Conservation (phyloP, 495 filamentous ascomycete species). For the Penicillium crystallinum region DNA sequence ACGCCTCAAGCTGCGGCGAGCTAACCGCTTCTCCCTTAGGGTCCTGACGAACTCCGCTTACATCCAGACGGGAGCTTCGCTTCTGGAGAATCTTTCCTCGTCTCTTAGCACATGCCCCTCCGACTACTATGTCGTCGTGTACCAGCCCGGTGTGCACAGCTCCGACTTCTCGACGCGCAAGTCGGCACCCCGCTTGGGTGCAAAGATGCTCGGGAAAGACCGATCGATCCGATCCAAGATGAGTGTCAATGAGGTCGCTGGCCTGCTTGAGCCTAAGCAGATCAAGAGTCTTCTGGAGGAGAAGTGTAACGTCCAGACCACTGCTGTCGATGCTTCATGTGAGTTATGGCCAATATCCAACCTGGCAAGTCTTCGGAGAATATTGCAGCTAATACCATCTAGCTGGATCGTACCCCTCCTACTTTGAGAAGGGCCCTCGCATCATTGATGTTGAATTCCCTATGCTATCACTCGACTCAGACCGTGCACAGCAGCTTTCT, state of each 20-base stretch:
- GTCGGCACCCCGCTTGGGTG: slow-evolving; percentile 57
- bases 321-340: slow-evolving; percentile 61
- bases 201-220: slow-evolving; percentile 45
- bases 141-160: slow-evolving; percentile 70
- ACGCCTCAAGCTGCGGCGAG: slow-evolving; percentile 11
- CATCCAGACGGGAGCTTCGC: slow-evolving; percentile 39
- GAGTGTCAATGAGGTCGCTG: slow-evolving; percentile 58
- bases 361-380: background rate
- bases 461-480: slow-evolving; percentile 35
- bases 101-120: slow-evolving; percentile 63
- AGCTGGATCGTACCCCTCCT: slow-evolving; percentile 44
- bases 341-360: slow-evolving; percentile 22
- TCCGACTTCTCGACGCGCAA: slow-evolving; percentile 53
- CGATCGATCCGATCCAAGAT: slow-evolving; percentile 44
- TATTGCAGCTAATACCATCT: slow-evolving; percentile 12
- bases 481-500: slow-evolving; percentile 38
- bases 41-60: slow-evolving; percentile 40
- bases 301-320: slow-evolving; percentile 47
- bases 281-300: slow-evolving; percentile 48
- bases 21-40: slow-evolving; percentile 36
- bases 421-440: slow-evolving; percentile 42
- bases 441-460: slow-evolving; percentile 50
- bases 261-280: slow-evolving; percentile 51
- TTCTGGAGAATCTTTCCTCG: slow-evolving; percentile 25
- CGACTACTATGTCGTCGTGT: slow-evolving; percentile 73